Evolutionary conservation across 2,329 filamentous ascomycete genomes (phyloP), one percentile per base, ranked within the genome.

Genomic region (Pleurostoma richardsiae): DNA sequence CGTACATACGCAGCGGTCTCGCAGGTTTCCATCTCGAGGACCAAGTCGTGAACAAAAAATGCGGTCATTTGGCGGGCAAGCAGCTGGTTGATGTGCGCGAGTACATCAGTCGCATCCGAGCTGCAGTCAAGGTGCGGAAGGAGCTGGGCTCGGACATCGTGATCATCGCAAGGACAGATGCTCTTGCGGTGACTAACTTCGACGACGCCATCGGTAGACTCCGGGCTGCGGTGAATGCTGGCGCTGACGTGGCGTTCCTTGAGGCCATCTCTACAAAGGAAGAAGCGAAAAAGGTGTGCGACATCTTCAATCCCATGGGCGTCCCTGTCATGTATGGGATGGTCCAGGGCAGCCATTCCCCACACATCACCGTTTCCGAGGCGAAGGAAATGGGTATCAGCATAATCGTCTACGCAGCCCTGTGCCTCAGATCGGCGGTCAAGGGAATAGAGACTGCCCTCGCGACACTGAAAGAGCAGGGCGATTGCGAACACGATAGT

Each of bases 91-190:
- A 61, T 36, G 51, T 45, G 29, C 50, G 57, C 1, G 58, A 58
- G 33, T 67, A 56, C 48, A 46, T 54, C 7, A 49, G 54, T 5
- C 57, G 63, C 1, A 63, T 66, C 49, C 55, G 58, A 6, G 62
- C 62, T 3, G 63, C 63, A 1, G 53, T 52, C 4, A 52, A 55
- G 3, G 62, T 66, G 6, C 49, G 47, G 42, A 44, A 44, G 29
- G 10, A n/a, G n/a, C 36, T 61, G 67, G 39, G 58, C 68, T 40
- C 64, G 61, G 77, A 80, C 48, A 79, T 82, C 44, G 69, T 82
- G n/a, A 72, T 82, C 45, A 80, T 83, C 48, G 77, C 77, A 7
- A 68, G 78, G 28, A 82, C 78, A 2, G 79, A 82, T 54, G 73
- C 78, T 1, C 60, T 77, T 27, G 74, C 77, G 49, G 65, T 66